Conservation (phyloP, 140 eudicot genomes). For the Bidens hawaiensis region DNA sequence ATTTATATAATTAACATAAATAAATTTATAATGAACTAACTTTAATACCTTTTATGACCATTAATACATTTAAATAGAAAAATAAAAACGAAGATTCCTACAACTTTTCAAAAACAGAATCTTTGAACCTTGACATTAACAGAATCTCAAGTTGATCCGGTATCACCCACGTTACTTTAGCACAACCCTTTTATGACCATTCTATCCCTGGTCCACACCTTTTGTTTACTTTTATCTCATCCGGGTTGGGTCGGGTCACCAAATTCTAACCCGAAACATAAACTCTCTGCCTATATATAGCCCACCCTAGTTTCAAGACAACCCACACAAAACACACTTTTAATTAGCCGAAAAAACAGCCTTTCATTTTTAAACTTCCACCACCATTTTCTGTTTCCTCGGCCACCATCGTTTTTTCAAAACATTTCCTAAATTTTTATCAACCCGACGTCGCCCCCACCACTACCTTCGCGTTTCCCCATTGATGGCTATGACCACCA, state of each 20-base stretch:
- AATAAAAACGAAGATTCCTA: neutral
- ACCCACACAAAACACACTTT: conserved; percentile 25
- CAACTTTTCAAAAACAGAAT: conserved; percentile 17
- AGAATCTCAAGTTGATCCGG: conserved; percentile 27
- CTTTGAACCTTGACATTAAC: conserved; percentile 17
- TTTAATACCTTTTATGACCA: too few relatives aligned
- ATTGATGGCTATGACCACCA: conserved; percentile 54
- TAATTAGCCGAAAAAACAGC: conserved; percentile 15
- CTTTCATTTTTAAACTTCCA: neutral
- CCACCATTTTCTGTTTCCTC: conserved; percentile 1
- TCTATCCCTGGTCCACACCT: conserved; percentile 16
- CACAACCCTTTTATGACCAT: conserved; percentile 8
- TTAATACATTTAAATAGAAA: neutral
- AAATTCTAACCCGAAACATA: neutral
- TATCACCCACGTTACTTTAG: conserved; percentile 31
- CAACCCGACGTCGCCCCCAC: conserved; percentile 9
- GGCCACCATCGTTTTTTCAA: conserved; percentile 8
- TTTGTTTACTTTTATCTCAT: too few relatives aligned
- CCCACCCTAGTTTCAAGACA: conserved; percentile 2
- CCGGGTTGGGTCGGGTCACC: neutral
- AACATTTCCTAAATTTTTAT: too few relatives aligned
- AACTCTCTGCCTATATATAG: conserved; percentile 20
- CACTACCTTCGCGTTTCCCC: neutral
- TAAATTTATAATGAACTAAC: too few relatives aligned
- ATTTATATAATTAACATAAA: too few relatives aligned